Base-by-base conservation (phyloP, 164 flowering plant genomes). In the Houttuynia cordata region DNA sequence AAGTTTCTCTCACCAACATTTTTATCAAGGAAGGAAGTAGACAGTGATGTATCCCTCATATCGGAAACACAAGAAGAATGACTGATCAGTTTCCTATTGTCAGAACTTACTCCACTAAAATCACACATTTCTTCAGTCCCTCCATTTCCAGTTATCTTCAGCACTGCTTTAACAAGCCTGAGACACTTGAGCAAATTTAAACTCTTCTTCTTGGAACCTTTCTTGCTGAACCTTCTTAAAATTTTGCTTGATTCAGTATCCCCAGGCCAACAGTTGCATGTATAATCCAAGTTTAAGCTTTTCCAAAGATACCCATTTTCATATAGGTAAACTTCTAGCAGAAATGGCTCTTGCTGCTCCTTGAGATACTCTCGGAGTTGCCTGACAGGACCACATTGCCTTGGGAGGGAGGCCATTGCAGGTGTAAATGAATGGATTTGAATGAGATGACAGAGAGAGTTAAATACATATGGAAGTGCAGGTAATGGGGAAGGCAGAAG, bases 281-380 rank as follows among this genome's bases (percentile, higher is more conserved):
- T 57, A 19, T 54, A 1, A 37, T 66, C 66, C 19, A 60, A 64
- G 25, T 30, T 61, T 10, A 51, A 56, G 55, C 22, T 62, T 53
- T 64, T 78, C 54, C 39, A 66, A 5, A 42, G 41, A 53, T 61
- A 74, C 63, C 85, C 82, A 71, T 80, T 79, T 64, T 85, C 88
- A 7, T 63, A 56, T 41, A 85, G 85, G 63, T 78, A 85, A n/a
- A 64, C 61, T 39, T 85, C 74, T 1, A 87, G 73, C 45, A 54
- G 55, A 68, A 87, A 87, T 24, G 91, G 88, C 34, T 87, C 95
- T 77, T 87, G 95, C 53, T 83, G 67, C 57, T 81, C 85, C 25
- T 76, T 66, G 24, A 87, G 88, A 61, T 83, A 73, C 30, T 85
- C 81, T 20, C 65, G 65, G 1, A 85, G 82, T 60, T 67, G 62